Evolutionary conservation across 2,329 filamentous ascomycete species (phyloP).

Genomic region (Phoma sp.): DNA sequence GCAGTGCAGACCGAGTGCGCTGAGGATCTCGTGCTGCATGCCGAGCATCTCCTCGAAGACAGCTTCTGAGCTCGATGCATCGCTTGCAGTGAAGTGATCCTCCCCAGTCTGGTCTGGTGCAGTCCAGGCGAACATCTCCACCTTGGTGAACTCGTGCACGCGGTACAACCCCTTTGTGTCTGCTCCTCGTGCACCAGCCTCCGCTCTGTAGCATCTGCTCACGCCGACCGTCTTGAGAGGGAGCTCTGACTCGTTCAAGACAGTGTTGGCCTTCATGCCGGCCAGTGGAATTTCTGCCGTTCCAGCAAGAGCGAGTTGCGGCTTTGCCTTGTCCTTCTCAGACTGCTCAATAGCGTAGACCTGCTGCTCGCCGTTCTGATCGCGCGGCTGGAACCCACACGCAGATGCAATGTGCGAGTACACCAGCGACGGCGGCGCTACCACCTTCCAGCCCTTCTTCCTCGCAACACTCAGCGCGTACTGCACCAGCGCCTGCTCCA

Average conservation of each 20-base stretch:
- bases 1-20: conserved; percentile 78
- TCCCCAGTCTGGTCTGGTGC: conserved; percentile 57
- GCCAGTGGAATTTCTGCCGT: conserved; percentile 96
- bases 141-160: conserved; percentile 98
- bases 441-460: conserved; percentile 77
- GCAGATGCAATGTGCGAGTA: conserved; percentile 90
- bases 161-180: conserved; percentile 95
- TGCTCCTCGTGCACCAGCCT: conserved; percentile 87
- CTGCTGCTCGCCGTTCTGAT: conserved; percentile 89
- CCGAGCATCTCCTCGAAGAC: conserved; percentile 86
- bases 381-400: conserved; percentile 93
- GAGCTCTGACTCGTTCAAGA: conserved; percentile 69
- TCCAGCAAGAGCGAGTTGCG: conserved; percentile 78
- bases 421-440: conserved; percentile 87
- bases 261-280: conserved; percentile 81
- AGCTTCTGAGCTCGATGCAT: conserved; percentile 56
- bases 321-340: conserved; percentile 66
- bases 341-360: conserved; percentile 80
- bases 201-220: conserved; percentile 93
- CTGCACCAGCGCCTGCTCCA: conserved; percentile 93
- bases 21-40: conserved; percentile 85
- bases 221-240: conserved; percentile 83
- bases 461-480: conserved; percentile 80
- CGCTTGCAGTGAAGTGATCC: conserved; percentile 41
- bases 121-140: conserved; percentile 97